Percentiles rank a stretch among this genome's conserved stretches.
Conservation (phyloP, 2,329 filamentous ascomycete genomes). For the Alternaria arborescens region DNA sequence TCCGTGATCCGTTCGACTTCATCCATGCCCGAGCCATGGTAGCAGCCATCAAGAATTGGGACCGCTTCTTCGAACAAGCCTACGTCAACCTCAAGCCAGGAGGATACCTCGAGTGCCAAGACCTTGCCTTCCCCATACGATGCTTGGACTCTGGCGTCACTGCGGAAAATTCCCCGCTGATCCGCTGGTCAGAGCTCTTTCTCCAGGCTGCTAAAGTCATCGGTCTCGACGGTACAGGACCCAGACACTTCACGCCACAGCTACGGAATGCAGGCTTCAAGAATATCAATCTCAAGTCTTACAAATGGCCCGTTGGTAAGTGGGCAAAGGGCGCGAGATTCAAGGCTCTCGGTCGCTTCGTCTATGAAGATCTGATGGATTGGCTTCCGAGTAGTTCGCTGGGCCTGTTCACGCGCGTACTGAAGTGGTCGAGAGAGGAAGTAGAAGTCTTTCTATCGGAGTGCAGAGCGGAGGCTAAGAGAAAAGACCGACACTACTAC, state of each 20-base stretch:
- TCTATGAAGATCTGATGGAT: slow-evolving; percentile 39
- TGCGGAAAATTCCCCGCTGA: slow-evolving; percentile 30
- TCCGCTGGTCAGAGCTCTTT: slow-evolving; percentile 40
- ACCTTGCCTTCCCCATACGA: slow-evolving; percentile 43
- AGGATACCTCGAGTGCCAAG: slow-evolving; percentile 62
- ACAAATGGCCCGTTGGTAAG: slow-evolving; percentile 45
- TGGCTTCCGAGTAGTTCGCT: slow-evolving; percentile 38
- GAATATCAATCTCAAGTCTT: slow-evolving; percentile 36
- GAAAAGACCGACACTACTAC: slow-evolving; percentile 40
- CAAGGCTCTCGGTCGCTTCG: slow-evolving; percentile 40
- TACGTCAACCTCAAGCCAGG: slow-evolving; percentile 56
- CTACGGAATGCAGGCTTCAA: slow-evolving; percentile 38
- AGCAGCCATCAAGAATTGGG: slow-evolving; percentile 64
- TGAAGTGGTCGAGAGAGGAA: slow-evolving; percentile 39
- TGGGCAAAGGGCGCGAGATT: slow-evolving; percentile 44
- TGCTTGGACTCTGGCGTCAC: slow-evolving; percentile 37
- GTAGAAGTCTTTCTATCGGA: slow-evolving; percentile 40
- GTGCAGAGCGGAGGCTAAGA: slow-evolving; percentile 37
- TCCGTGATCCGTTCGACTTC: slow-evolving; percentile 63
- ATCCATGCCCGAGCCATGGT: slow-evolving; percentile 64
- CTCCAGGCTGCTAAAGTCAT: slow-evolving; percentile 34
- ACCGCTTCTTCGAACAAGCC: slow-evolving; percentile 56
- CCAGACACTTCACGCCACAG: slow-evolving; percentile 48
- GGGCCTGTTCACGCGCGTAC: slow-evolving; percentile 39
- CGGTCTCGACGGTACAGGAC: slow-evolving; percentile 53